These are phyloP conservation scores for Cenchrus americanus DNA, from an alignment of 176 grass and related monocot species.

Conservation along the genomic window DNA sequence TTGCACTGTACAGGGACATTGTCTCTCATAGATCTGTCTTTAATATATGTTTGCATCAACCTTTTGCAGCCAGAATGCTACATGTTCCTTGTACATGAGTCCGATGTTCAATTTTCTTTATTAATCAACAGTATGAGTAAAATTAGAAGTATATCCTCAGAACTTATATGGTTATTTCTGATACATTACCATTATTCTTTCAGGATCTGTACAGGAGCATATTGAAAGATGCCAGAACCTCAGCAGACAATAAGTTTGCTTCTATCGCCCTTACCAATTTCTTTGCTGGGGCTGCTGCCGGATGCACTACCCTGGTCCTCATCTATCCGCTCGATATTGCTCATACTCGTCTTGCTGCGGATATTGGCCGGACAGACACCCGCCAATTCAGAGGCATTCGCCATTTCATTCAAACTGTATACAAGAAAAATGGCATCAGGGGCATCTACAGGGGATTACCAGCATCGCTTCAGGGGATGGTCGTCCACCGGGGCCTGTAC, in stretches of 20 bases:
- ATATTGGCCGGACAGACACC: conserved; percentile 63
- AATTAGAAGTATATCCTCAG: neutral
- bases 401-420: conserved; percentile 87
- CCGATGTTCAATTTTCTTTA: neutral
- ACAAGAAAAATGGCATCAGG: conserved; percentile 75
- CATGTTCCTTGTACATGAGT: neutral
- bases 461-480: conserved; percentile 81
- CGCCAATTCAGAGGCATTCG: conserved; percentile 94
- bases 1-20: neutral
- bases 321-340: conserved; percentile 93
- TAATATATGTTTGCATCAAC: neutral
- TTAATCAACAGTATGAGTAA: neutral
- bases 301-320: conserved; percentile 92
- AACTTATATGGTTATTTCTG: neutral
- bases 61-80: neutral
- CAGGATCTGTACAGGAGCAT: conserved; percentile 87
- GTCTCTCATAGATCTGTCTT: neutral
- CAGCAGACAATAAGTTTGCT: conserved; percentile 51
- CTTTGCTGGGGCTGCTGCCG: conserved; percentile 81
- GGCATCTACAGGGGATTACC: conserved; percentile 87
- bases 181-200: conserved; percentile 25
- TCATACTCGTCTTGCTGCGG: conserved; percentile 91
- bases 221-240: conserved; percentile 59
- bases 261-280: conserved; percentile 83
- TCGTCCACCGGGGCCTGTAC: conserved; percentile 90